Conservation (phyloP, 2,329 filamentous ascomycete species). For the Uncinocarpus reesii region DNA sequence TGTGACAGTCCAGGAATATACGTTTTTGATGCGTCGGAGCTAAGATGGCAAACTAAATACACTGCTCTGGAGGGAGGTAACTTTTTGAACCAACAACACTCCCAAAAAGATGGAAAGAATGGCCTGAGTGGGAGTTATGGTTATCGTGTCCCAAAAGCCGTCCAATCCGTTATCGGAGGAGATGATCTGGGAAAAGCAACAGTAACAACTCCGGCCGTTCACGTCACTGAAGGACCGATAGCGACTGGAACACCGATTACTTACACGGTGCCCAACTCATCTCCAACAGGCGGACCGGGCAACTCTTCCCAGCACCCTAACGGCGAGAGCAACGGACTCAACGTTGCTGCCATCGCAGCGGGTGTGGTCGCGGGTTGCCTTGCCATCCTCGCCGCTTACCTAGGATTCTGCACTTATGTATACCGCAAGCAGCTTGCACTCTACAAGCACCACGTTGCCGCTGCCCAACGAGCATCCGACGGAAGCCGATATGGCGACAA, state of each 20-base stretch:
- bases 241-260: conserved; percentile 59
- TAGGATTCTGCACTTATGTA: conserved; percentile 67
- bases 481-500: conserved; percentile 29
- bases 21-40: conserved; percentile 63
- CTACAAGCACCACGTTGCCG: conserved; percentile 60
- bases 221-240: conserved; percentile 57
- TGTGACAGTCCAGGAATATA: conserved; percentile 63
- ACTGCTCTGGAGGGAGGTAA: conserved; percentile 50
- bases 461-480: conserved; percentile 48
- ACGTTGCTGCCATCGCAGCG: conserved; percentile 47
- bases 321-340: conserved; percentile 31
- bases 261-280: conserved; percentile 48
- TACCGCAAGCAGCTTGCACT: conserved; percentile 60
- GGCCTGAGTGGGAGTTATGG: conserved; percentile 51
- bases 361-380: conserved; percentile 57
- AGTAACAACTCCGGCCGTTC: conserved; percentile 51
- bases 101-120: conserved; percentile 44
- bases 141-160: conserved; percentile 58
- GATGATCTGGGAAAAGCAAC: conserved; percentile 58
- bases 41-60: conserved; percentile 61
- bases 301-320: conserved; percentile 25
- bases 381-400: conserved; percentile 56
- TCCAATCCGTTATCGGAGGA: conserved; percentile 60
- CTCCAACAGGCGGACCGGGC: not conserved
- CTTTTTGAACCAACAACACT: conserved; percentile 42